Conservation (phyloP, 2,329 filamentous ascomycete genomes). For the Podosphaera xanthii region DNA sequence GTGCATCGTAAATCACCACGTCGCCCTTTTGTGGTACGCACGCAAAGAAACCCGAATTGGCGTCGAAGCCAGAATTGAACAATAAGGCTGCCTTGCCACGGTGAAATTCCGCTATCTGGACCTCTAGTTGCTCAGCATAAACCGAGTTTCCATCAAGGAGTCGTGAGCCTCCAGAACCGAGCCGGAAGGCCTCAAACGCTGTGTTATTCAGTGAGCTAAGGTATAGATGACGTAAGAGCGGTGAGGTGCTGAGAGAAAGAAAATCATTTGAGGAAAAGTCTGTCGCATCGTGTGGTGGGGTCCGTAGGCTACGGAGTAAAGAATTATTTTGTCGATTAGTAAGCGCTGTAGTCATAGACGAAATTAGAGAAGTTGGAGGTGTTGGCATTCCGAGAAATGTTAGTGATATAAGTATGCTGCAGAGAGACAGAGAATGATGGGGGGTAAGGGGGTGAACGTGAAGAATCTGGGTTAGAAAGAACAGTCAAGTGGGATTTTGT, state of each 20-base stretch:
- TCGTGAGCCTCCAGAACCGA: conserved; percentile 28
- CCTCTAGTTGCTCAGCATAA: conserved; percentile 35
- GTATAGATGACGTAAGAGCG: conserved; percentile 5
- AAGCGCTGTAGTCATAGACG: conserved; percentile 5
- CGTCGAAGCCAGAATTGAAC: conserved; percentile 34
- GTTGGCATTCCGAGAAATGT: too few relatives aligned
- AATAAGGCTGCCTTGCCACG: conserved; percentile 31
- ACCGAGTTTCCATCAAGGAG: conserved; percentile 40
- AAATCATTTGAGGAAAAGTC: conserved; percentile 14
- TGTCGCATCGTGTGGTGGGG: conserved; percentile 44
- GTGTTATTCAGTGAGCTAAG: conserved; percentile 5
- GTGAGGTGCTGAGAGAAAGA: conserved; percentile 10
- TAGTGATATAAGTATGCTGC: background rate
- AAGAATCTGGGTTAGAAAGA: too few relatives aligned
- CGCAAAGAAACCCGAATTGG: conserved; percentile 27
- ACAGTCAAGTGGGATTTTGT: too few relatives aligned
- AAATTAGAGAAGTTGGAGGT: background rate
- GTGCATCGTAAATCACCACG: conserved; percentile 37
- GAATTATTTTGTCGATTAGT: conserved; percentile 7
- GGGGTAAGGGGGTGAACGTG: too few relatives aligned
- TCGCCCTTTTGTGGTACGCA: conserved; percentile 29
- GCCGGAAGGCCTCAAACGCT: conserved; percentile 4
- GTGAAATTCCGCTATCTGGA: conserved; percentile 35
- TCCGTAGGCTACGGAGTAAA: conserved; percentile 22
- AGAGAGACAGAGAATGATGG: too few relatives aligned